These are phyloP conservation scores for Piper betle DNA, from an alignment of 164 flowering plant genomes.

Conservation along the genomic window DNA sequence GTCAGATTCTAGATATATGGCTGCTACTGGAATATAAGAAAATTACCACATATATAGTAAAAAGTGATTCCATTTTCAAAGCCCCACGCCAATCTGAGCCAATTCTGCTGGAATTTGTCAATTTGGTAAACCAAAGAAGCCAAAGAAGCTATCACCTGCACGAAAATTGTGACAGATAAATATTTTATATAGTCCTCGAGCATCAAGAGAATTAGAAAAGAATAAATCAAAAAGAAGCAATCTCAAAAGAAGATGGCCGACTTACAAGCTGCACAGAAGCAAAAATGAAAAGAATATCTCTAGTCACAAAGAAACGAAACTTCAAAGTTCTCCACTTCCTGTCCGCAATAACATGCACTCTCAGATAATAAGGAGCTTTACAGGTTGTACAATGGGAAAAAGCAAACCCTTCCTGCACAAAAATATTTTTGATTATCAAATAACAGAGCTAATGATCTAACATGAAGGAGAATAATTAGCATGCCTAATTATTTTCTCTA, in stretches of 20 bases:
- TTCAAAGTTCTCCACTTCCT: slow-evolving; percentile 94
- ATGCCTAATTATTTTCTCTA: neutral
- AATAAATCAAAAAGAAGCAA: neutral
- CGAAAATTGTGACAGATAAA: neutral
- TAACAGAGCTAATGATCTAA: neutral
- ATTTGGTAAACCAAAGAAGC: slow-evolving; percentile 59
- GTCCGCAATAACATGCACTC: slow-evolving; percentile 84
- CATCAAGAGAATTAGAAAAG: neutral
- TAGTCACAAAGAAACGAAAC: slow-evolving; percentile 96
- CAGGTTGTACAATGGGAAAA: slow-evolving; percentile 99
- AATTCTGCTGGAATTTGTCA: slow-evolving; percentile 54
- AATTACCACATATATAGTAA: slow-evolving; percentile 86
- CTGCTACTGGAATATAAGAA: neutral
- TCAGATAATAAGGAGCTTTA: slow-evolving; percentile 86
- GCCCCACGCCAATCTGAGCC: slow-evolving; percentile 83
- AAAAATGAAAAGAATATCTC: slow-evolving; percentile 87
- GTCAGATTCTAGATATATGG: neutral
- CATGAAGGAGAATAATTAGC: neutral
- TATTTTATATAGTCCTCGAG: neutral
- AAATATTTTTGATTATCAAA: neutral
- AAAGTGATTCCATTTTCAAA: slow-evolving; percentile 64
- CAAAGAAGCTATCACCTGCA: slow-evolving; percentile 70
- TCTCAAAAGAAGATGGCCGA: slow-evolving; percentile 4
- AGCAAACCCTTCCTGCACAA: slow-evolving; percentile 96
- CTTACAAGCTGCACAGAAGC: slow-evolving; percentile 88